Percentiles rank a stretch among this genome's conserved stretches.
These are phyloP conservation scores for Salvia hispanica DNA, from an alignment of 257 asterid genomes.

Conservation along the genomic window DNA sequence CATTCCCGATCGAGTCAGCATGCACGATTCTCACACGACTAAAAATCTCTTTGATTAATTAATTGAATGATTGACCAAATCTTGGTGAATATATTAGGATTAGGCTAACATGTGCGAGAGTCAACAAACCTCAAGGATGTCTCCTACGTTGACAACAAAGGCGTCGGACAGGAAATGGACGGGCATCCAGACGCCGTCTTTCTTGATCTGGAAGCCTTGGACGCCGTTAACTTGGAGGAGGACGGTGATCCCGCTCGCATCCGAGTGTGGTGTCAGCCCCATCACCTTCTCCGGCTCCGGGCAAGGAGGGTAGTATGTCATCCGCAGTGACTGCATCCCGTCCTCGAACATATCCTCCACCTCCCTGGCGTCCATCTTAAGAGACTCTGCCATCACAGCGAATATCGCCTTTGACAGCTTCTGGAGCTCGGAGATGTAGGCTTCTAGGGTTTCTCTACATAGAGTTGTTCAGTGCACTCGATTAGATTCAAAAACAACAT, in stretches of 20 bases:
- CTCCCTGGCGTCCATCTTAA: constrained; percentile 39
- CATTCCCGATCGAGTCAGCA: no score
- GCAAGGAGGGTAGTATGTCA: constrained; percentile 72
- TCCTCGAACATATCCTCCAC: constrained; percentile 49
- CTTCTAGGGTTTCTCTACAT: constrained; percentile 60
- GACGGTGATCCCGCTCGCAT: constrained; percentile 55
- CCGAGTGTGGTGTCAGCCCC: constrained; percentile 69
- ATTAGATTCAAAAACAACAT: no score
- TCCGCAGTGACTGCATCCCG: constrained; percentile 61
- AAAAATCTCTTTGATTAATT: no score
- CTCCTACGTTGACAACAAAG: constrained; percentile 70
- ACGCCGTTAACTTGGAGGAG: constrained; percentile 66
- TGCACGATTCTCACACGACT: no score
- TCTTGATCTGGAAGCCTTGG: constrained; percentile 65
- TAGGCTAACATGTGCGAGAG: no score
- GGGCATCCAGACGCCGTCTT: constrained; percentile 66
- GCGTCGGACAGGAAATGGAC: constrained; percentile 52
- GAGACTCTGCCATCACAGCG: constrained; percentile 39
- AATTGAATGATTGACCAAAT: no score
- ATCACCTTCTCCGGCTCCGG: constrained; percentile 52
- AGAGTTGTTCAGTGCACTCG: no score
- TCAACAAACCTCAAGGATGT: constrained; percentile 40
- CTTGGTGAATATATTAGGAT: no score
- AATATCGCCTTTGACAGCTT: constrained; percentile 40
- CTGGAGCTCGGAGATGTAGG: constrained; percentile 48